Percentiles rank a stretch among this genome's conserved stretches.
These are phyloP conservation scores for Boletus rubropictus DNA, from an alignment of 768 basidiomycete species.

Conservation along the genomic window DNA sequence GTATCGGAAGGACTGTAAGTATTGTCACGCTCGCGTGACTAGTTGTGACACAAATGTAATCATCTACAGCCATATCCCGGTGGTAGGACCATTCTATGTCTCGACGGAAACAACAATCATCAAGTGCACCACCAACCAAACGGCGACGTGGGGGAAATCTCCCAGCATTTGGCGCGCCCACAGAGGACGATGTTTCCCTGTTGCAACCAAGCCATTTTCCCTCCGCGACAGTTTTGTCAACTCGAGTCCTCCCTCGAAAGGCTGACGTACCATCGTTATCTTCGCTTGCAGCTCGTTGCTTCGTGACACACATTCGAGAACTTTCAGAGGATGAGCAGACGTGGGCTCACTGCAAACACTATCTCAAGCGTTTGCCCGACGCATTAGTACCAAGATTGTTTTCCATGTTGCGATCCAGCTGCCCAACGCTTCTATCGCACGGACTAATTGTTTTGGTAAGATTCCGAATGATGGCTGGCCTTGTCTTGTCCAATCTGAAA, in stretches of 20 bases:
- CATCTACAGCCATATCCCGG: too few species aligned
- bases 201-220: constrained; percentile 35
- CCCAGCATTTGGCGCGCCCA: constrained; percentile 39
- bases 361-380: constrained; percentile 49
- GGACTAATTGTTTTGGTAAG: constrained; percentile 53
- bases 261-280: constrained; percentile 40
- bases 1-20: too few species aligned
- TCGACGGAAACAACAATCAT: constrained; percentile 3
- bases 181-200: constrained; percentile 39
- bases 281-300: constrained; percentile 45
- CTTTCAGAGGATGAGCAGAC: constrained; percentile 35
- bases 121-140: constrained; percentile 9
- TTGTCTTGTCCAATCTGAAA: not conserved
- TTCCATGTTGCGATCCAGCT: constrained; percentile 41
- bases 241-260: constrained; percentile 32
- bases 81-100: too few species aligned
- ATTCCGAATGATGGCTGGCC: not conserved
- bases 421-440: constrained; percentile 48
- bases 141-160: constrained; percentile 9
- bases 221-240: constrained; percentile 49
- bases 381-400: constrained; percentile 46
- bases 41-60: too few species aligned
- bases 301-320: constrained; percentile 40
- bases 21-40: too few species aligned
- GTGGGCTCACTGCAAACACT: constrained; percentile 38